These are phyloP conservation scores for Poronia punctata DNA, from an alignment of 495 filamentous ascomycete genomes.

Conservation along the genomic window DNA sequence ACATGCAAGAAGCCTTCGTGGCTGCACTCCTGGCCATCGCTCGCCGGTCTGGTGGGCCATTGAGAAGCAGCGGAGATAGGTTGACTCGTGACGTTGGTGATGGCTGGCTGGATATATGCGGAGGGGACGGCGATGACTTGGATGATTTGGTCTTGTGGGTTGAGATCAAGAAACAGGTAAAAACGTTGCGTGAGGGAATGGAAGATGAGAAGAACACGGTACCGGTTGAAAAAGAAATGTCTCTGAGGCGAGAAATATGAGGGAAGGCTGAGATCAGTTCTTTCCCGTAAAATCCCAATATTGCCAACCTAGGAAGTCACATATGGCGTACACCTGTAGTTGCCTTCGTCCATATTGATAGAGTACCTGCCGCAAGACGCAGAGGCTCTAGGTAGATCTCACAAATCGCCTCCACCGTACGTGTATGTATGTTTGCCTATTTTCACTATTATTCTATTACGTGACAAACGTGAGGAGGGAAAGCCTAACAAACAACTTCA, in stretches of 20 bases:
- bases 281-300: too few relatives aligned
- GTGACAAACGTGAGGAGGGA: too few relatives aligned
- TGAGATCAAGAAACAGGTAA: conserved; percentile 52
- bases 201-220: conserved; percentile 18
- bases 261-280: neutral
- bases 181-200: conserved; percentile 50
- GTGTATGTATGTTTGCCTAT: too few relatives aligned
- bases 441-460: too few relatives aligned
- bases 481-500: too few relatives aligned
- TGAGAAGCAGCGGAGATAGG: neutral
- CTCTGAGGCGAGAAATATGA: neutral
- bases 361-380: too few relatives aligned
- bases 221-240: neutral
- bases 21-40: conserved; percentile 50
- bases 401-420: too few relatives aligned
- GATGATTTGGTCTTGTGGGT: conserved; percentile 44
- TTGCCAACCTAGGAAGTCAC: too few relatives aligned
- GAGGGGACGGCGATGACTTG: conserved; percentile 28
- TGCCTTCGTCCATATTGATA: too few relatives aligned
- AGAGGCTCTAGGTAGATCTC: too few relatives aligned
- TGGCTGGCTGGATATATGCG: conserved; percentile 17
- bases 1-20: conserved; percentile 59
- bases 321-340: too few relatives aligned
- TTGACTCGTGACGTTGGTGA: conserved; percentile 12
- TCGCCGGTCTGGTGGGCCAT: conserved; percentile 12